Evolutionary conservation across 768 basidiomycete species (phyloP).

Genomic region (Kondoa subrosea): DNA sequence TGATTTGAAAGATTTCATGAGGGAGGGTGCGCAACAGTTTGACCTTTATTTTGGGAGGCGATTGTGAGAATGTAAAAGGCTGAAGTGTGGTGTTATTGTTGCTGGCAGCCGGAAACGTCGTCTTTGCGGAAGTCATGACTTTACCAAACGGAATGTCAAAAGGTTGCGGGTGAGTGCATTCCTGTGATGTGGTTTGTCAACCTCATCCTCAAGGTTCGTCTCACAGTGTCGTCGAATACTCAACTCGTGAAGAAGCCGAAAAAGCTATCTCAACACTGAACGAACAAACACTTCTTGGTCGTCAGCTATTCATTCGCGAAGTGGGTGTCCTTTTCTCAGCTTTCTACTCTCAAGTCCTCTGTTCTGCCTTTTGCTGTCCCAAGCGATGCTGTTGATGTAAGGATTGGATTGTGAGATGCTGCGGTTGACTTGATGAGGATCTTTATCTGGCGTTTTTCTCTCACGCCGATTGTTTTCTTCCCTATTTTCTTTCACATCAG

Average conservation of each 20-base stretch:
- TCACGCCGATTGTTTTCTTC: too few species aligned
- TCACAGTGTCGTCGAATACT: constrained; percentile 81
- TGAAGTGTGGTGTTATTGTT: constrained; percentile 23
- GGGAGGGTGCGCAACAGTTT: constrained; percentile 89
- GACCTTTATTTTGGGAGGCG: constrained; percentile 32
- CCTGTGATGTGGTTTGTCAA: neutral
- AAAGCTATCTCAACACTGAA: constrained; percentile 77
- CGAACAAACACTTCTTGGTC: constrained; percentile 73
- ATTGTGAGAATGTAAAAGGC: constrained; percentile 10
- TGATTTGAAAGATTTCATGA: constrained; percentile 98
- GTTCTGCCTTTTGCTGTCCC: neutral
- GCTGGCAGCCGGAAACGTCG: constrained; percentile 82
- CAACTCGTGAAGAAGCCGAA: constrained; percentile 71
- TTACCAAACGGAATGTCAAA: constrained; percentile 94
- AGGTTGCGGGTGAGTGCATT: constrained; percentile 78
- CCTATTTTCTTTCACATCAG: neutral
- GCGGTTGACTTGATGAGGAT: too few species aligned
- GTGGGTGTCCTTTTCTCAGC: constrained; percentile 36
- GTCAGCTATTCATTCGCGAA: constrained; percentile 92
- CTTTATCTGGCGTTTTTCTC: neutral
- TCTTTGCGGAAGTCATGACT: constrained; percentile 97
- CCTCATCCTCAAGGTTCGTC: constrained; percentile 18
- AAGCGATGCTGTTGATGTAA: neutral
- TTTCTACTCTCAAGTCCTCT: neutral
- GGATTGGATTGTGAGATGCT: neutral